Percentiles rank a stretch among this genome's conserved stretches.
phyloP scores from a whole-genome alignment of 768 basidiomycete genomes.

The Nidula microcarpa region DNA sequence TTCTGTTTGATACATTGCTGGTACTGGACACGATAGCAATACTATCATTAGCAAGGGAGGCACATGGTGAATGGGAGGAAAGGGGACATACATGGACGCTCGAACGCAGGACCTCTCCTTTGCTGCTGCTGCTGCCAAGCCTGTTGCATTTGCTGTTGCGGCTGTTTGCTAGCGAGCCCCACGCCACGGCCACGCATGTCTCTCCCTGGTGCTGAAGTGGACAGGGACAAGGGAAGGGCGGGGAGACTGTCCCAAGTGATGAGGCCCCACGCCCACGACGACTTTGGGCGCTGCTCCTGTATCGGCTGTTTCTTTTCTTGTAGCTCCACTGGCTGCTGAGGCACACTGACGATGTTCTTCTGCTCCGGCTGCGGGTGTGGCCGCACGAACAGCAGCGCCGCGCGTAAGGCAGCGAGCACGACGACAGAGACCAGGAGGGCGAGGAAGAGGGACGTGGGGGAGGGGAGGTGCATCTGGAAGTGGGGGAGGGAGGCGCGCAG shows the following conservation, averaged over 20 bases:
- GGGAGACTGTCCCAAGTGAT: constrained; percentile 20
- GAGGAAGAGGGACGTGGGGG: constrained; percentile 20
- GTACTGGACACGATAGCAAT: constrained; percentile 21
- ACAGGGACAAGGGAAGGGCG: constrained; percentile 19
- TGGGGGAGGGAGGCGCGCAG: constrained; percentile 12
- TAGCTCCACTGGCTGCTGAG: not conserved
- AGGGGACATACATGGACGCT: constrained; percentile 16
- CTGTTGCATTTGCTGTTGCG: constrained; percentile 9
- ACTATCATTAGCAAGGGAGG: not conserved
- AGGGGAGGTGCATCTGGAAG: constrained; percentile 8
- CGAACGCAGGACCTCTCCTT: constrained; percentile 19
- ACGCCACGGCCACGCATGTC: constrained; percentile 13
- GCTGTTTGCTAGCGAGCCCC: constrained; percentile 11
- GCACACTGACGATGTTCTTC: not conserved
- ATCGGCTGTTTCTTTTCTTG: constrained; percentile 11
- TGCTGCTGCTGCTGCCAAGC: constrained; percentile 10
- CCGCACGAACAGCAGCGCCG: constrained; percentile 12
- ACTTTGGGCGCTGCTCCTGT: constrained; percentile 7
- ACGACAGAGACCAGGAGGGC: constrained; percentile 21
- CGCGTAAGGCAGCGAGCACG: constrained; percentile 17
- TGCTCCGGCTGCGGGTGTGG: constrained; percentile 2
- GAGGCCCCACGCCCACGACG: constrained; percentile 18
- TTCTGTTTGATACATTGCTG: constrained; percentile 38
- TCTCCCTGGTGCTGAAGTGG: constrained; percentile 6
- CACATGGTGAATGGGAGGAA: not conserved